Conservation (phyloP, 2,329 filamentous ascomycete genomes). For the Apiospora sp. region DNA sequence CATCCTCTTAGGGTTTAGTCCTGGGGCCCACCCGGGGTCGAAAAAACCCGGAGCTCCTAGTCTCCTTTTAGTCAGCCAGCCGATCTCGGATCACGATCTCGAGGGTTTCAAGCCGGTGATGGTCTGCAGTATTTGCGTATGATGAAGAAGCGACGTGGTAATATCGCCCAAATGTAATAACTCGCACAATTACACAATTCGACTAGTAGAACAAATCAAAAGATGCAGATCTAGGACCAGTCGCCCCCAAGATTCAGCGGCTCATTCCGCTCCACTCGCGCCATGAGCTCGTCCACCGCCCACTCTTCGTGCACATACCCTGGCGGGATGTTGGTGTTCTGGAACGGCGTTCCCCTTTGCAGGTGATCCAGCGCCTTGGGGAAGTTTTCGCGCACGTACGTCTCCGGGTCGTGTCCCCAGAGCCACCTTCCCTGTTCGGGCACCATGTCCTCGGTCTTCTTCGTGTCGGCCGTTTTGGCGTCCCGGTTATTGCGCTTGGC, state of each 20-base stretch:
- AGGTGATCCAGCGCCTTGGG: conserved; percentile 35
- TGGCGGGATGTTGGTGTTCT: conserved; percentile 39
- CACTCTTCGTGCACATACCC: background rate
- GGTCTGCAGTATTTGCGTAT: too few species aligned
- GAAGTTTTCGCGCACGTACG: conserved; percentile 42
- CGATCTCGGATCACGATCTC: background rate
- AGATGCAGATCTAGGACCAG: background rate
- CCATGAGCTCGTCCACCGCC: background rate
- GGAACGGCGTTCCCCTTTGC: conserved; percentile 35
- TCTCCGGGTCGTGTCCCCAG: conserved; percentile 40
- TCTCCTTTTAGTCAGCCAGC: background rate
- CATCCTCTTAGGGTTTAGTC: background rate
- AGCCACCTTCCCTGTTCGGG: conserved; percentile 34
- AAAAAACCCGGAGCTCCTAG: background rate
- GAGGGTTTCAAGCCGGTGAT: too few species aligned
- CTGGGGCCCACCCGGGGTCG: background rate
- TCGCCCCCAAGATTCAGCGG: background rate
- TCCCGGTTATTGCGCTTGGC: conserved; percentile 29
- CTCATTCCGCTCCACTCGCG: background rate
- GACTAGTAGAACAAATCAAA: too few species aligned
- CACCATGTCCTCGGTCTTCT: conserved; percentile 23
- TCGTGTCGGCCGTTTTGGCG: conserved; percentile 25
- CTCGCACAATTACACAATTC: too few species aligned
- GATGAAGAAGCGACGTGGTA: too few species aligned
- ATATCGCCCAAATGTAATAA: too few species aligned